Evolutionary conservation across 176 grass and related monocot species (phyloP), one percentile per base, ranked within the genome.

Genomic region (bread wheat (Triticum aestivum)): DNA sequence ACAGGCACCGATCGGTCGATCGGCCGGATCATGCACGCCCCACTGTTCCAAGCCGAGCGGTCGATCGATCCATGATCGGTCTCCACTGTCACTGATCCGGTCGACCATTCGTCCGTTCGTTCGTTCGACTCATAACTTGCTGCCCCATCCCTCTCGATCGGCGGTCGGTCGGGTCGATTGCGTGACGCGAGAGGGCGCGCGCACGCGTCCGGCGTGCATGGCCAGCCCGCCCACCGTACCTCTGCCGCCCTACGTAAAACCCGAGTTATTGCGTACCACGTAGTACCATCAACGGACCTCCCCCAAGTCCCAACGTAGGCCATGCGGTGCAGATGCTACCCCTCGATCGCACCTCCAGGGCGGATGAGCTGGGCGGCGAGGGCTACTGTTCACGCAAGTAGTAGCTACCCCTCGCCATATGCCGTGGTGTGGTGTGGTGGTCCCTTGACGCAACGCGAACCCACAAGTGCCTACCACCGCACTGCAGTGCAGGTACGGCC

Each of bases 371-470:
- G 79, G 89, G 27, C 0, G 4, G 1, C n/a, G 24, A 12, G 15
- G 15, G 8, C 1, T 56, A 67, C 79, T 87, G 79, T 61, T 79
- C 42, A 11, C 56, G 30, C 79, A 77, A 21, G 54, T 5, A 27
- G 54, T 5, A 54, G 73, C 84, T 2, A 4, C 9, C 8, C 0
- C 68, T 5, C 34, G 6, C 78, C 89, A 83, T 74, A 73, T 83
- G 84, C 39, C 54, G 33, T 11, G 37, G 83, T 78, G 33, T 11
- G 37, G 83, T 78, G 24, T 11, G 78, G 83, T 78, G 82, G 87
- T 79, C 75, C 87, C n/a, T 42, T 11, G 68, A 49, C 61, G 24
- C 56, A 64, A 52, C 58, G 56, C 45, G 54, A 33, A 15, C 24
- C 0, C 62, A 76, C 59, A 54, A 61, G 52, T 54, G 51, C 33